Percentiles rank a stretch among this genome's conserved stretches.
phyloP scores from a whole-genome alignment of 495 filamentous ascomycete genomes.

The Penicillium subrubescens region DNA sequence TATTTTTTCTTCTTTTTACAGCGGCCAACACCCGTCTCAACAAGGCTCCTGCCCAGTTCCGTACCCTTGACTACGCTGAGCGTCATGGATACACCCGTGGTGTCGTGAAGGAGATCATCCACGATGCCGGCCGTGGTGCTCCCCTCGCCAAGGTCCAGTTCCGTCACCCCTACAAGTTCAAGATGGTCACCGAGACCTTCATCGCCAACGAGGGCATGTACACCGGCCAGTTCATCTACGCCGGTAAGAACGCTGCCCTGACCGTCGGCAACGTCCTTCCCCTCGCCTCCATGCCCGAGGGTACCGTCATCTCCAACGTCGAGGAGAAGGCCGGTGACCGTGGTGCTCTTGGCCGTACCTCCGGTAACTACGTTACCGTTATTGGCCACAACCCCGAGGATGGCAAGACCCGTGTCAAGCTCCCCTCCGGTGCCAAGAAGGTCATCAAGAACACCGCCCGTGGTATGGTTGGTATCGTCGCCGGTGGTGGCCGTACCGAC shows the following conservation, averaged over 20 bases:
- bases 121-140: slow-evolving; percentile 97
- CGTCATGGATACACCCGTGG: slow-evolving; percentile 96
- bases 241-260: slow-evolving; percentile 94
- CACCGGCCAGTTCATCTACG: slow-evolving; percentile 99
- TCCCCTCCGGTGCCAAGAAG: slow-evolving; percentile 98
- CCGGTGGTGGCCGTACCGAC: slow-evolving; percentile 98
- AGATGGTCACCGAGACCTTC: slow-evolving; percentile 91
- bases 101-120: slow-evolving; percentile 98
- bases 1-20: slow-evolving; percentile 33
- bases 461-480: slow-evolving; percentile 99
- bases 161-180: slow-evolving; percentile 90
- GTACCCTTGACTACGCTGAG: slow-evolving; percentile 92
- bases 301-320: slow-evolving; percentile 97
- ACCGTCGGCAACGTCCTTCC: slow-evolving; percentile 97
- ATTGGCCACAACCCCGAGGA: slow-evolving; percentile 99
- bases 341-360: slow-evolving; percentile 91
- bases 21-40: slow-evolving; percentile 87
- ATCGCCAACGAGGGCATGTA: slow-evolving; percentile 99
- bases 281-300: slow-evolving; percentile 90
- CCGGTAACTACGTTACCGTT: slow-evolving; percentile 98
- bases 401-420: slow-evolving; percentile 99
- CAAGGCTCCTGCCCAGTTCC: slow-evolving; percentile 91
- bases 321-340: slow-evolving; percentile 99
- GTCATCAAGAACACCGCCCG: slow-evolving; percentile 85
- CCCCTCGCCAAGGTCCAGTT: slow-evolving; percentile 95